Evolutionary conservation across 768 basidiomycete species (phyloP).

Genomic region (Cystofilobasidium ferigula): DNA sequence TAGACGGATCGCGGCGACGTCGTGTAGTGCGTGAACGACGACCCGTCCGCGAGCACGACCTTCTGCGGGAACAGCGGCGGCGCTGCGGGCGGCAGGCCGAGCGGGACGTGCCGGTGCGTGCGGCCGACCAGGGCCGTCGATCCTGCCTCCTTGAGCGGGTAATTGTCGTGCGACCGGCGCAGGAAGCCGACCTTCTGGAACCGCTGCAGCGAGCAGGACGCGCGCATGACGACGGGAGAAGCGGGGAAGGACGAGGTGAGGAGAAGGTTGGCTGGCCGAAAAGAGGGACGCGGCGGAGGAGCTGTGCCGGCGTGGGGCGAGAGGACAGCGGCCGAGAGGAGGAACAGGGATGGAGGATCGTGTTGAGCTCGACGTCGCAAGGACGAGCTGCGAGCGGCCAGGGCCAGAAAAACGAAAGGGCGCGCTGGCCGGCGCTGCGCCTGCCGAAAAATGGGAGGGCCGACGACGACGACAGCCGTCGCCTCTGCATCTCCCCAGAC

Average conservation of each 20-base stretch:
- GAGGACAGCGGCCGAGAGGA: background rate
- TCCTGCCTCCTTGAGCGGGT: background rate
- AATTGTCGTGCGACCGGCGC: background rate
- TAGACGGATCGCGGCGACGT: constrained; percentile 18
- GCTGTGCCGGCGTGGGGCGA: background rate
- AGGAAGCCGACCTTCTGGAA: background rate
- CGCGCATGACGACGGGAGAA: no score
- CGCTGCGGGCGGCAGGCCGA: constrained; percentile 9
- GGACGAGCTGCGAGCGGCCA: background rate
- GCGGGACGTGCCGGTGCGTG: constrained; percentile 9
- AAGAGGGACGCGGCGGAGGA: no score
- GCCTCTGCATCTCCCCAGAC: no score
- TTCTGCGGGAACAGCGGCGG: constrained; percentile 21
- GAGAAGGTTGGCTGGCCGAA: no score
- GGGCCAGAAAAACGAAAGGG: background rate
- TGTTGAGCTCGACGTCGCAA: no score
- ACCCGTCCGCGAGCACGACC: constrained; percentile 25
- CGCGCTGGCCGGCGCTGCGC: no score
- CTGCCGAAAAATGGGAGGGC: no score
- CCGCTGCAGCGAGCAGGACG: background rate
- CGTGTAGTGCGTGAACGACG: constrained; percentile 16
- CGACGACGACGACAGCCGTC: no score
- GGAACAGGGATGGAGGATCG: no score
- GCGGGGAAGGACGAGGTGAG: no score
- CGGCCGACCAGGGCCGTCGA: background rate